A percentile compares a stretch with the other conserved stretches of the same genome.
Conservation (phyloP, 2,329 filamentous ascomycete genomes). For the Xylaria sp. region DNA sequence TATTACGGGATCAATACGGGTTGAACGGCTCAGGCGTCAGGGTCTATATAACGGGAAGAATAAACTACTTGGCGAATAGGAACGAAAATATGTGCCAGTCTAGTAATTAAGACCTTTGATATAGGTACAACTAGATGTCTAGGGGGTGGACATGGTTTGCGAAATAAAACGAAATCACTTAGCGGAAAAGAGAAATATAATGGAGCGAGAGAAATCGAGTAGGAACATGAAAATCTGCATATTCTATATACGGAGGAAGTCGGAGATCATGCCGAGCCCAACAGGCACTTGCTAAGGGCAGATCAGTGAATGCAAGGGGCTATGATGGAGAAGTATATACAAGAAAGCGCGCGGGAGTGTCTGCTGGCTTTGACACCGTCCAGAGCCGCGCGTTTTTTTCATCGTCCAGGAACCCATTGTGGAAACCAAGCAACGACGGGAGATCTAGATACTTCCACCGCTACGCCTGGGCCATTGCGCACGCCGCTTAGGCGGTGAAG, state of each 20-base stretch:
- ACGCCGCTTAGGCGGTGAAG: slow-evolving; percentile 35
- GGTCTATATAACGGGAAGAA: too few relatives aligned
- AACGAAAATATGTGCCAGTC: too few relatives aligned
- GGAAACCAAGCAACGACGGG: neutral
- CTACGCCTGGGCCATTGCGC: neutral
- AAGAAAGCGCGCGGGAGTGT: slow-evolving; percentile 7
- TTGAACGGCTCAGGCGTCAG: too few relatives aligned
- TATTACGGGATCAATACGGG: too few relatives aligned
- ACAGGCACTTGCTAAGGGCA: neutral
- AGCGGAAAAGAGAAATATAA: neutral
- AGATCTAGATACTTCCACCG: neutral
- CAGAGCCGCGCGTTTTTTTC: neutral
- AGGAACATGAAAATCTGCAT: slow-evolving; percentile 10
- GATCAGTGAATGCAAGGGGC: slow-evolving; percentile 20
- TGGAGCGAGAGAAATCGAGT: neutral
- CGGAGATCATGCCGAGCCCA: slow-evolving; percentile 10
- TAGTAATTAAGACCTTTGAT: too few relatives aligned
- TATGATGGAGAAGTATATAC: slow-evolving; percentile 21
- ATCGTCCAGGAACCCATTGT: neutral
- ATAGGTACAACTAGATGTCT: too few relatives aligned
- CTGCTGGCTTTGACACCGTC: neutral
- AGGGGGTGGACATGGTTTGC: too few relatives aligned
- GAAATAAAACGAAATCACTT: too few relatives aligned
- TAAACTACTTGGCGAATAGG: too few relatives aligned
- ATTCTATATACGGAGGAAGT: slow-evolving; percentile 17